These are phyloP conservation scores for Lecanicillium sp. DNA, from an alignment of 2,329 filamentous ascomycete genomes.

Conservation along the genomic window DNA sequence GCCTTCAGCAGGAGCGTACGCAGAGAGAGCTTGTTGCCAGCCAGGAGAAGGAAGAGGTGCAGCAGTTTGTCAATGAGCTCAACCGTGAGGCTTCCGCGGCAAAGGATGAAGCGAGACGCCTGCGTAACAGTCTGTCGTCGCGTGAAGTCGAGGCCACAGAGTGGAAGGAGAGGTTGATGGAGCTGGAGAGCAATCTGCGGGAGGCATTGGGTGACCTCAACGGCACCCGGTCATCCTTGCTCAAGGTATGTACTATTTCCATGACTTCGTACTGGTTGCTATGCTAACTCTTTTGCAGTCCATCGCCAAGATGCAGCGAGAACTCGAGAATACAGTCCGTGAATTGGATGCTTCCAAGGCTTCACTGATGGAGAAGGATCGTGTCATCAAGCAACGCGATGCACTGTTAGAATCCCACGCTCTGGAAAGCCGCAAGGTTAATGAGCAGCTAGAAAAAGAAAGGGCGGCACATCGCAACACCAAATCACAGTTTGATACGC, in stretches of 20 bases:
- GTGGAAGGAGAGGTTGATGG: conserved; percentile 85
- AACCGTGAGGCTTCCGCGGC: conserved; percentile 74
- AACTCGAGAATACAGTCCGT: conserved; percentile 75
- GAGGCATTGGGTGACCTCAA: conserved; percentile 82
- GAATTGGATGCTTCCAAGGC: conserved; percentile 75
- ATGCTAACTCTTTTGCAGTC: conserved; percentile 40
- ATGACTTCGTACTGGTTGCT: too few relatives aligned
- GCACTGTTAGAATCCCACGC: conserved; percentile 80
- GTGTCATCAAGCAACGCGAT: conserved; percentile 83
- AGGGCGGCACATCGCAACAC: conserved; percentile 77
- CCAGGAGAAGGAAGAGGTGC: conserved; percentile 89
- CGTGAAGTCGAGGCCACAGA: conserved; percentile 83
- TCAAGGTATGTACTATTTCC: conserved; percentile 51
- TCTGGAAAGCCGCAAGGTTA: conserved; percentile 75
- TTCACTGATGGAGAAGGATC: conserved; percentile 81
- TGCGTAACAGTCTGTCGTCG: conserved; percentile 75
- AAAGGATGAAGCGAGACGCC: conserved; percentile 76
- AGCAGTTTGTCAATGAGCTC: conserved; percentile 86
- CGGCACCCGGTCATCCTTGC: conserved; percentile 75
- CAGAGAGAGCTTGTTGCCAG: conserved; percentile 82
- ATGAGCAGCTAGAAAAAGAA: conserved; percentile 87
- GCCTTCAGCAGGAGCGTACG: conserved; percentile 71
- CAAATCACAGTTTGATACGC: conserved; percentile 79
- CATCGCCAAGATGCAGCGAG: conserved; percentile 79
- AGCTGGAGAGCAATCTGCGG: conserved; percentile 81